These are phyloP conservation scores for Aspergillus latus DNA, from an alignment of 2,329 filamentous ascomycete genomes.

Conservation along the genomic window DNA sequence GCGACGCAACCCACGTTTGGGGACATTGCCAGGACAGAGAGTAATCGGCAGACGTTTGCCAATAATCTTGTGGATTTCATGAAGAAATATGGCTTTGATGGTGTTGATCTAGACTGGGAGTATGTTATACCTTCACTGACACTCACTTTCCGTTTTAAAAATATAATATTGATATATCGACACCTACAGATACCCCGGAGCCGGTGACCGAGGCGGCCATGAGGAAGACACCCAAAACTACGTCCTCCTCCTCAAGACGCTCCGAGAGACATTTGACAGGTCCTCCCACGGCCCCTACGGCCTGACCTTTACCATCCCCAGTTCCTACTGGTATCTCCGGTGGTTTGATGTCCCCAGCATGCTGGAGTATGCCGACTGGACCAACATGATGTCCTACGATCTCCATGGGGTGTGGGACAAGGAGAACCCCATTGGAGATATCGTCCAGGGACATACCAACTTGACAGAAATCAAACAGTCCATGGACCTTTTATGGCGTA, in stretches of 20 bases:
- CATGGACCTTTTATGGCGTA: constrained; percentile 47
- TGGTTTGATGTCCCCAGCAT: constrained; percentile 3
- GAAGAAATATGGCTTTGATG: constrained; percentile 21
- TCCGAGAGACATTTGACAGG: constrained; percentile 7
- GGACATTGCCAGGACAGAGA: constrained; percentile 14
- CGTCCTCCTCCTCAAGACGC: constrained; percentile 14
- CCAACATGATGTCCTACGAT: not conserved
- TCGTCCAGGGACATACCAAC: not conserved
- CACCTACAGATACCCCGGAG: constrained; percentile 12
- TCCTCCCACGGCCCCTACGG: constrained; percentile 1
- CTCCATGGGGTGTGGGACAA: not conserved
- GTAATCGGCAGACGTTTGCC: constrained; percentile 15
- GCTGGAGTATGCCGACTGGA: not conserved
- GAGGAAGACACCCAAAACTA: constrained; percentile 8
- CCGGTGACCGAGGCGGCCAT: constrained; percentile 15
- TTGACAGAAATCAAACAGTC: constrained; percentile 29
- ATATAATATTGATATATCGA: not conserved
- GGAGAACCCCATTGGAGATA: not conserved
- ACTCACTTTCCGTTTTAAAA: too few relatives aligned
- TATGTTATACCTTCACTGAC: constrained; percentile 1
- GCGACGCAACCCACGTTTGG: constrained; percentile 12
- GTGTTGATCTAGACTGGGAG: constrained; percentile 26
- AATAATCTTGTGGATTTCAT: constrained; percentile 16
- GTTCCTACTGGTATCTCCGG: constrained; percentile 10
- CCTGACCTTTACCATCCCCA: constrained; percentile 15